Percentiles rank a stretch among this genome's conserved stretches.
These are phyloP conservation scores for Alternaria panax DNA, from an alignment of 2,329 filamentous ascomycete species.

Conservation along the genomic window DNA sequence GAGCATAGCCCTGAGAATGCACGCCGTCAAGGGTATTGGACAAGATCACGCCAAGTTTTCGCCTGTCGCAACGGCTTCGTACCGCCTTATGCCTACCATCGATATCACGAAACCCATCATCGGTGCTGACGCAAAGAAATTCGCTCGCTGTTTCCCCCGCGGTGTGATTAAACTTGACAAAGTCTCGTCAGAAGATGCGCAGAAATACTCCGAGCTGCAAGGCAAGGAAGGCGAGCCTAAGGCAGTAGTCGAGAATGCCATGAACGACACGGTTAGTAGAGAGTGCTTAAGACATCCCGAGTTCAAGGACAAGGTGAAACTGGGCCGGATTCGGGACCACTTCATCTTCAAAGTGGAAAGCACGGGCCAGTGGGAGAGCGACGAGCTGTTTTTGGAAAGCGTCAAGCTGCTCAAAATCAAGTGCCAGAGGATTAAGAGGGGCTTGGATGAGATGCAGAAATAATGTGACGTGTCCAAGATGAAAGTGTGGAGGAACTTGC, in stretches of 20 bases:
- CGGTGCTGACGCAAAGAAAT: constrained; percentile 86
- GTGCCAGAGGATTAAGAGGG: constrained; percentile 75
- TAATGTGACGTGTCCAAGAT: constrained; percentile 6
- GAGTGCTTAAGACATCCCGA: constrained; percentile 91
- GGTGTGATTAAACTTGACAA: constrained; percentile 85
- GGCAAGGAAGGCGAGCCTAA: constrained; percentile 81
- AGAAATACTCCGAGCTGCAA: constrained; percentile 68
- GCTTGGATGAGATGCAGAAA: constrained; percentile 61
- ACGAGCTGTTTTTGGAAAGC: constrained; percentile 90
- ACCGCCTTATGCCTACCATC: constrained; percentile 89
- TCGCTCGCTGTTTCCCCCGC: constrained; percentile 84
- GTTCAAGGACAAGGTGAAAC: constrained; percentile 93
- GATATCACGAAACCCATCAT: constrained; percentile 83
- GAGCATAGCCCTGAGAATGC: constrained; percentile 83
- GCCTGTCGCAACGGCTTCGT: constrained; percentile 92
- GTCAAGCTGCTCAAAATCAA: constrained; percentile 86
- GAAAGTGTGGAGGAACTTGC: constrained; percentile 12
- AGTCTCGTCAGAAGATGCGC: constrained; percentile 72
- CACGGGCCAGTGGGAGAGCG: constrained; percentile 92
- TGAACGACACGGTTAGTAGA: constrained; percentile 93
- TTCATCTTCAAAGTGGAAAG: constrained; percentile 98
- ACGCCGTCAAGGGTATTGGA: constrained; percentile 94
- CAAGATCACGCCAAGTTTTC: constrained; percentile 97
- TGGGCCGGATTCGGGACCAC: constrained; percentile 89
- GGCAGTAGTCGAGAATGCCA: constrained; percentile 85